A percentile compares a stretch with the other conserved stretches of the same genome.
Evolutionary conservation across 768 basidiomycete species (phyloP).

Genomic region (Rhizopogon sp.): DNA sequence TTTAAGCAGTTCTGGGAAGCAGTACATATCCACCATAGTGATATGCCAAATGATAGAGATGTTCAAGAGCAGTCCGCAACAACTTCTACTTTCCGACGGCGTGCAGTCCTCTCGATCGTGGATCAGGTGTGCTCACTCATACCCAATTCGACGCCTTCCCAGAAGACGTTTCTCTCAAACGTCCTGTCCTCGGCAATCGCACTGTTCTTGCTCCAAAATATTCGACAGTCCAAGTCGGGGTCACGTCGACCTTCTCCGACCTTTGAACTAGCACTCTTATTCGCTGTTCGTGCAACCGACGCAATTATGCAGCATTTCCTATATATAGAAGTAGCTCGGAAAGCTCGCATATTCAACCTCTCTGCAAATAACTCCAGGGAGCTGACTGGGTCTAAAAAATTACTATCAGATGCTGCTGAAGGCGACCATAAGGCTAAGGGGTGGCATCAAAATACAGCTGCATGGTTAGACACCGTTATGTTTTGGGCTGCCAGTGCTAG

Average conservation of each 20-base stretch:
- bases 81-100: not conserved
- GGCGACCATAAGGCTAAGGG: conserved; percentile 22
- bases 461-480: conserved; percentile 57
- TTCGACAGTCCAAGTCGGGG: conserved; percentile 25
- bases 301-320: conserved; percentile 50
- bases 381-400: not conserved
- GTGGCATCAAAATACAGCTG: conserved; percentile 32
- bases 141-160: conserved; percentile 31
- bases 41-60: not conserved
- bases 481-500: conserved; percentile 80
- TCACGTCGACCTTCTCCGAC: conserved; percentile 44
- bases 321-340: conserved; percentile 17
- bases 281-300: conserved; percentile 69
- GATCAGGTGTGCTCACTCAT: not conserved
- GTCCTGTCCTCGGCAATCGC: conserved; percentile 51
- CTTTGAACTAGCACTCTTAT: conserved; percentile 61
- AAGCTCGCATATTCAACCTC: not conserved
- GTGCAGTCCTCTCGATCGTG: not conserved
- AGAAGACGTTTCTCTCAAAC: conserved; percentile 58
- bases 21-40: conserved; percentile 6
- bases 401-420: not conserved
- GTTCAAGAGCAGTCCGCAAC: not conserved
- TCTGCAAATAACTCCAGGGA: not conserved
- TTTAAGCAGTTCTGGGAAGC: conserved; percentile 42
- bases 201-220: conserved; percentile 52